phyloP scores from a whole-genome alignment of 352 stramenopile species.

The Globisporangium irregulare region DNA sequence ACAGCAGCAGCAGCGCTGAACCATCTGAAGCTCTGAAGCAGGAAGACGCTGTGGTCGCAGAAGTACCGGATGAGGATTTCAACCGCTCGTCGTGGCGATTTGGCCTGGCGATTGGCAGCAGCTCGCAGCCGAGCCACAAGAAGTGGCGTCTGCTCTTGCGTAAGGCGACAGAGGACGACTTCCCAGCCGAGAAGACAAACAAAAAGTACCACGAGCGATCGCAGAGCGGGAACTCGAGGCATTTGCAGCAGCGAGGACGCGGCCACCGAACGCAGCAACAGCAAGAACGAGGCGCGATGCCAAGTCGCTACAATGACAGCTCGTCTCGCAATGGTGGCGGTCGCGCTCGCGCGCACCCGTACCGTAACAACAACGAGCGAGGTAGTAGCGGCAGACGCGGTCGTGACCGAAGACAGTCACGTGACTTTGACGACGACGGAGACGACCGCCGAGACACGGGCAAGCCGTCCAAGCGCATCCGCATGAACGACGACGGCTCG shows the following conservation, averaged over 20 bases:
- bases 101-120: constrained; percentile 49
- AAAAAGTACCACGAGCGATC: constrained; percentile 75
- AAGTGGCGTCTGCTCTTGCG: constrained; percentile 72
- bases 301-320: constrained; percentile 24
- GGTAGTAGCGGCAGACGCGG: constrained; percentile 3
- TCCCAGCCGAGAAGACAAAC: constrained; percentile 70
- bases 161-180: constrained; percentile 70
- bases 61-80: constrained; percentile 55
- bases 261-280: constrained; percentile 22
- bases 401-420: constrained; percentile 3
- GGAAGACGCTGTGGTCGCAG: constrained; percentile 8
- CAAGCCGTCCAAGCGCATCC: constrained; percentile 50
- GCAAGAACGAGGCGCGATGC: constrained; percentile 26
- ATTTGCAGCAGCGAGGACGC: constrained; percentile 18
- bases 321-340: constrained; percentile 15
- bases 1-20: constrained; percentile 4
- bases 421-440: constrained; percentile 20
- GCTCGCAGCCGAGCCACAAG: constrained; percentile 47
- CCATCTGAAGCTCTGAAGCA: constrained; percentile 9
- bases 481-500: constrained; percentile 57
- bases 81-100: constrained; percentile 66
- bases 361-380: constrained; percentile 29
- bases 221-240: background rate
- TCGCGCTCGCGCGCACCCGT: constrained; percentile 41
- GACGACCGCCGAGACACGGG: constrained; percentile 24